Evolutionary conservation across 2,329 filamentous ascomycete species (phyloP), one percentile per base, ranked within the genome.

Genomic region (Amauroascus verrucosus): DNA sequence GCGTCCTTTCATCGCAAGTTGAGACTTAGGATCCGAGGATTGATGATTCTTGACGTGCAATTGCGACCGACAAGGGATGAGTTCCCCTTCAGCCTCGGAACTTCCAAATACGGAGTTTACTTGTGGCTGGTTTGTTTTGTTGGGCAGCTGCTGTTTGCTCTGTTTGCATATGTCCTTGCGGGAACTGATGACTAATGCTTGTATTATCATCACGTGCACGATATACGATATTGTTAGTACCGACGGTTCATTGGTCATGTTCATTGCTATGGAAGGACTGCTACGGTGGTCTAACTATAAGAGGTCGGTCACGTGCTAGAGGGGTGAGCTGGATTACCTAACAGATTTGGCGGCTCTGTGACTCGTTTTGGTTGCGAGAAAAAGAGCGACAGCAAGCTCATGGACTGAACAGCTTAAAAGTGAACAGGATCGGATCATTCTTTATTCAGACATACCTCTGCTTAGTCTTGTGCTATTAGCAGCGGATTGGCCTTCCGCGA

Each of bases 91-190:
- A 59, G 63, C 67, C 68, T 70, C 68, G 68, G 67, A 61, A 55
- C 57, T 57, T 51, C 66, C 69, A 65, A 67, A 69, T 70, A 68
- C 70, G 69, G 68, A 70, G 68, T 67, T 62, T 51, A 24, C 37
- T 38, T 4, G 33, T 30, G 43, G 52, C 57, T 50, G 18, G 20
- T 16, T 16, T 20, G 14, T 6, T 16, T 40, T 40, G 16, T 2
- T 40, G 14, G 6, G 13, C n/a, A 2, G 16, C n/a, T 20, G 4
- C n/a, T 59, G 61, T 66, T 65, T 66, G 61, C 54, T 45, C 45
- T 59, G 63, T 67, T 67, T 67, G 65, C 51, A 53, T n/a, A n/a
- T n/a, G 3, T 26, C 9, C 44, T 11, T 11, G 28, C 14, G n/a
- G 5, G 11, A n/a, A 8, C 7, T 18, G 18, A 28, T 49, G 33